Base-by-base conservation (phyloP, 306 rosid genomes). In the Ormosia emarginata region DNA sequence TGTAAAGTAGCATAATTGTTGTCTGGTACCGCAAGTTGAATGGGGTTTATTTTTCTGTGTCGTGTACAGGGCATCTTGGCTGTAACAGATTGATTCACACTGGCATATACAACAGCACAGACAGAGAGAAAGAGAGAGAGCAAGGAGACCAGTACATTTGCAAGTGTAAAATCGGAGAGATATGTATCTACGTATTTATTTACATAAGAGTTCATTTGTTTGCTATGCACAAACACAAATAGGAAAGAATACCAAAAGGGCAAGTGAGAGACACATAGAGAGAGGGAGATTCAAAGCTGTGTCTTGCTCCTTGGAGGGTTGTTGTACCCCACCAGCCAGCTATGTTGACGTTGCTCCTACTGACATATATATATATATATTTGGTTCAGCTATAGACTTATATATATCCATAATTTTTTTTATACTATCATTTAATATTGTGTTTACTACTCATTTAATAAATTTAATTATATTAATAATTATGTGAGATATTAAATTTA, bases 291-390 rank as follows among this genome's bases (percentile, higher is more conserved):
- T 82, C 90, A 77, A 84, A 87, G 90, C 71, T 61, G 82, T 79
- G 85, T 82, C 75, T 78, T 84, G 90, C 75, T 79, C 79, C 69
- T 78, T 83, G 91, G 88, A 88, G 93, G 95, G 97, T 87, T 85
- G 88, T 77, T 52, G 87, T 84, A n/a, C 92, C 90, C 92, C 91
- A 89, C 90, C 91, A 86, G 91, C 97, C 96, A 94, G 98, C 97
- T 90, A 92, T 86, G 91, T 92, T 91, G 98, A 92, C 96, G 85
- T 92, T 86, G 89, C 97, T 89, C 85, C 91, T 86, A 83, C 88
- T 78, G 7, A 77, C 67, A 43, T 81, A 12, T 50, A 6, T 4
- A 10, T 32, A 11, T n/a, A 59, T 71, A 64, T 12, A 44, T 9
- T 44, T 44, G 50, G 24, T 24, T 24, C 24, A 24, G 24, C 24